Percentiles rank a stretch among this genome's conserved stretches.
Evolutionary conservation across 2,329 filamentous ascomycete genomes (phyloP).

Genomic region (Dothiorella sarmentorum): DNA sequence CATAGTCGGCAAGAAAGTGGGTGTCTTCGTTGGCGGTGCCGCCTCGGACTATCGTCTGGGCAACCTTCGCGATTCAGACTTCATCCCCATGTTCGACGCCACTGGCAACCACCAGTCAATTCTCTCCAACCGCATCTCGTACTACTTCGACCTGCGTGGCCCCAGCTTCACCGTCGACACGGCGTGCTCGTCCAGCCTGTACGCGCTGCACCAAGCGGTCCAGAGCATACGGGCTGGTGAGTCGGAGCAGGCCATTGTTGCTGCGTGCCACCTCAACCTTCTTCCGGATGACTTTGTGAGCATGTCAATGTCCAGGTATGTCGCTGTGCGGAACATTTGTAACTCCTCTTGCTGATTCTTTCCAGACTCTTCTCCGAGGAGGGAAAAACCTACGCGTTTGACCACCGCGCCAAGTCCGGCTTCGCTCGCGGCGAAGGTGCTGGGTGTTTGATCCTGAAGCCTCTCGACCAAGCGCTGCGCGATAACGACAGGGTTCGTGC

Average conservation of each 20-base stretch:
- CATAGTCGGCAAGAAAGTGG: conserved; percentile 23
- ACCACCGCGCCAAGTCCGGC: conserved; percentile 55
- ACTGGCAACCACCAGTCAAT: conserved; percentile 24
- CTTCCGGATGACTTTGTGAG: conserved; percentile 20
- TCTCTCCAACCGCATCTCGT: conserved; percentile 31
- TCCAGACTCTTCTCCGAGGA: conserved; percentile 29
- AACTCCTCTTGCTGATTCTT: not conserved
- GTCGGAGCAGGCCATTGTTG: conserved; percentile 21
- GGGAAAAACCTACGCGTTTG: conserved; percentile 38
- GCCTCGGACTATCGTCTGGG: conserved; percentile 25
- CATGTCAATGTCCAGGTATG: conserved; percentile 22
- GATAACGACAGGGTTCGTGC: conserved; percentile 53
- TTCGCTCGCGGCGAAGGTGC: conserved; percentile 64
- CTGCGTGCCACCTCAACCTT: conserved; percentile 20
- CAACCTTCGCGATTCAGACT: conserved; percentile 5
- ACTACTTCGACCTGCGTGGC: conserved; percentile 31
- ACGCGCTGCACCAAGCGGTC: conserved; percentile 30
- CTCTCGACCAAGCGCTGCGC: conserved; percentile 53
- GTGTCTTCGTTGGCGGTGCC: conserved; percentile 27
- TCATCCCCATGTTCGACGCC: conserved; percentile 10
- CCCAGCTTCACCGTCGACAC: conserved; percentile 33
- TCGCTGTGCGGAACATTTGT: not conserved
- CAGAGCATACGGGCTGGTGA: conserved; percentile 24
- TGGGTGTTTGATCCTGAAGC: conserved; percentile 58
- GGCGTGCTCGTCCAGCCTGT: conserved; percentile 31